A percentile compares a stretch with the other conserved stretches of the same genome.
These are phyloP conservation scores for Nepenthes alata DNA, from an alignment of 179 eudicot genomes.

Conservation along the genomic window DNA sequence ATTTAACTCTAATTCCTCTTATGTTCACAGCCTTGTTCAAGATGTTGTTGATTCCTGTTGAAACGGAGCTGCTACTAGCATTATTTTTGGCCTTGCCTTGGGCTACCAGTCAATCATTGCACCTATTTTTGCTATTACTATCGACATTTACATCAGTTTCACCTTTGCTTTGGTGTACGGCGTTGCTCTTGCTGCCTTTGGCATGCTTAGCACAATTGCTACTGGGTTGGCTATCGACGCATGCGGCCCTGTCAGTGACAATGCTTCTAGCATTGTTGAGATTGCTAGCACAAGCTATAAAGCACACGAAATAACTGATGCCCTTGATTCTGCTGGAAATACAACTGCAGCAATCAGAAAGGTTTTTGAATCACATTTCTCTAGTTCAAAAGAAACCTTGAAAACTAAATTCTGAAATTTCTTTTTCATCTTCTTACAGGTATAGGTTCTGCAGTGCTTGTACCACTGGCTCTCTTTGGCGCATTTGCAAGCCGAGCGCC, in stretches of 20 bases:
- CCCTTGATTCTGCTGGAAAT: conserved; percentile 96
- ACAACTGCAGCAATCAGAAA: conserved; percentile 96
- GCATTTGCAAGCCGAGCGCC: conserved; percentile 80
- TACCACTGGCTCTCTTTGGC: conserved; percentile 84
- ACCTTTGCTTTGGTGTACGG: conserved; percentile 94
- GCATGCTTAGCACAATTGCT: conserved; percentile 90
- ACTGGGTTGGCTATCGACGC: conserved; percentile 96
- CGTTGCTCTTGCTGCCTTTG: conserved; percentile 88
- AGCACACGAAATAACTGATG: conserved; percentile 87
- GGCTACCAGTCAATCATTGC: conserved; percentile 90
- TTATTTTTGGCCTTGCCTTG: conserved; percentile 84
- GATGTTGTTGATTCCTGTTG: conserved; percentile 97
- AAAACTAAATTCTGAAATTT: neutral
- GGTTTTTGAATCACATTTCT: conserved; percentile 22
- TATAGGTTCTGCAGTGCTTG: conserved; percentile 91
- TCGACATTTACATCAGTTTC: conserved; percentile 77
- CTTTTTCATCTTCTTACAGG: conserved; percentile 22
- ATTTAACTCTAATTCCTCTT: neutral
- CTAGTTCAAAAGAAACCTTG: no score
- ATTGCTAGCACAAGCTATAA: conserved; percentile 98
- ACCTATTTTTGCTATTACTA: conserved; percentile 86
- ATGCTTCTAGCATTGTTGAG: conserved; percentile 97
- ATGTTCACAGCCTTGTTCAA: conserved; percentile 66
- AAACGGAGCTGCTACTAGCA: conserved; percentile 93
- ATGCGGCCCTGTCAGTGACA: conserved; percentile 94